Evolutionary conservation across 805 yeast species (phyloP), one percentile per base, ranked within the genome.

Genomic region (Kodamaea hsintzibuensis): DNA sequence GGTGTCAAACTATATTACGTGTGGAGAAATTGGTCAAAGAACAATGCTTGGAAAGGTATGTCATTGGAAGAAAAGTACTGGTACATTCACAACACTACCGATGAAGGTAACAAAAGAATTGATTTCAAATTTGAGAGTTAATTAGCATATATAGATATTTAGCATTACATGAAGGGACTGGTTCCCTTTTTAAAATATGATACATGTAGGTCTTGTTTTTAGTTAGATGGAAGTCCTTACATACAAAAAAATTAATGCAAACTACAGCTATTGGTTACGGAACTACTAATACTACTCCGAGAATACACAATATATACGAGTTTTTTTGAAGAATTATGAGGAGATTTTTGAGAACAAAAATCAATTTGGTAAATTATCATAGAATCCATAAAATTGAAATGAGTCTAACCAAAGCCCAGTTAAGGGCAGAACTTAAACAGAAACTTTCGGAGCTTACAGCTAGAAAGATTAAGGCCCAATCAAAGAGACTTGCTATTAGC

Each of bases 91-190:
- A 72, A 64, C 12, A 77, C 87, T 1, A 69, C 61, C 0, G 89
- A 85, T 61, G 70, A 67, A 38, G 91, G 91, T 6, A 82, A 81
- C 60, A 78, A 77, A 61, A 70, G 91, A 18, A 69, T 87, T 40
- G 89, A 87, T 51, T 73, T 73, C 57, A 42, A 45, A 17, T 49
- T 49, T 49, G 47, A 49, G 9, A 49, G 42, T 49, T 49, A 45
- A 25, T 30, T 45, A 33, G 44, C 44, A 45, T 45, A 43, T 19
- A n/a, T 33, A 22, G 25, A 22, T 22, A 43, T 17, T 42, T 10
- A 18, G 45, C 45, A 42, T 42, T 16, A 22, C 25, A 22, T 42
- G 2, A 14, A 10, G 37, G 22, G 44, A 40, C 44, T 40, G 44
- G 44, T 16, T 40, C 44, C 17, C 25, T 40, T n/a, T n/a, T n/a